Evolutionary conservation across 2,329 filamentous ascomycete species (phyloP).

Genomic region (Trichophyton schoenleinii): DNA sequence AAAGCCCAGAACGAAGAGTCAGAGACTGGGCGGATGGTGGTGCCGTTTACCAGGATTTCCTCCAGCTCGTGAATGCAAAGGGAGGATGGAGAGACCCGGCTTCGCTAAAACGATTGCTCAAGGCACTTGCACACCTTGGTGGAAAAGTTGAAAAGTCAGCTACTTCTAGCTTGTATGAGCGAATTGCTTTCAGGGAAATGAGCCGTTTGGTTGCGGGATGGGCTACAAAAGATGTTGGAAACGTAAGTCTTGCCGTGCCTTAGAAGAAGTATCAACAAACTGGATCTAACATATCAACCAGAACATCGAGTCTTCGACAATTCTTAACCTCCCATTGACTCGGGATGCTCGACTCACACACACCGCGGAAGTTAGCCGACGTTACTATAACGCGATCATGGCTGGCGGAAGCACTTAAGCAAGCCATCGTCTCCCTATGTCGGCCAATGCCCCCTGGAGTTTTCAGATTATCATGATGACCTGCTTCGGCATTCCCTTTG

Average conservation of each 20-base stretch:
- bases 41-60: slow-evolving; percentile 59
- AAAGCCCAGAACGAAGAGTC: slow-evolving; percentile 48
- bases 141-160: slow-evolving; percentile 25
- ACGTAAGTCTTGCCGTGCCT: slow-evolving; percentile 34
- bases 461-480: background rate
- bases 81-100: slow-evolving; percentile 30
- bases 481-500: background rate
- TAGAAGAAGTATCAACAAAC: background rate
- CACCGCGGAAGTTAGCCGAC: slow-evolving; percentile 55
- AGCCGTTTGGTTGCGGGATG: slow-evolving; percentile 57
- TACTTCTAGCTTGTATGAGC: slow-evolving; percentile 42
- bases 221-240: slow-evolving; percentile 47
- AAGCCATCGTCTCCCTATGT: background rate
- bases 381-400: slow-evolving; percentile 56
- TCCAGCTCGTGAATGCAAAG: slow-evolving; percentile 36
- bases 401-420: slow-evolving; percentile 18
- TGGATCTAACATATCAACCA: slow-evolving; percentile 13
- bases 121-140: slow-evolving; percentile 34
- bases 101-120: slow-evolving; percentile 35
- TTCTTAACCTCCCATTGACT: slow-evolving; percentile 43
- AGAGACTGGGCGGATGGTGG: slow-evolving; percentile 67
- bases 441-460: background rate
- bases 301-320: slow-evolving; percentile 26
- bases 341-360: slow-evolving; percentile 61
- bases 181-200: slow-evolving; percentile 73